phyloP scores from a whole-genome alignment of 257 asterid species.

The Striga asiatica region DNA sequence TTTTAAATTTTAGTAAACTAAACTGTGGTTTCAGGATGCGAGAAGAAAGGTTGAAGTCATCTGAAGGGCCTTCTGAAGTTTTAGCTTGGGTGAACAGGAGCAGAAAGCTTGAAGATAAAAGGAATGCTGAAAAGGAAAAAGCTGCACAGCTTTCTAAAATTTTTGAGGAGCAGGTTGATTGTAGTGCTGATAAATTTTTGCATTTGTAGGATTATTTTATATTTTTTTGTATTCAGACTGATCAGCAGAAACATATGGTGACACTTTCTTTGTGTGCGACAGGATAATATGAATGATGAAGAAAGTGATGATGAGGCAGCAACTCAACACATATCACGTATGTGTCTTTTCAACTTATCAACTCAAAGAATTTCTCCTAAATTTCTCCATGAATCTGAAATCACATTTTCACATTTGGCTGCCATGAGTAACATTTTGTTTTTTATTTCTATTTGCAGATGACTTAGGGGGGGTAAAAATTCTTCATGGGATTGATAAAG shows the following conservation, averaged over 20 bases:
- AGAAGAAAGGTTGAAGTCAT: constrained; percentile 65
- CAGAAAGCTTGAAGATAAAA: constrained; percentile 70
- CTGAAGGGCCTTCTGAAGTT: constrained; percentile 76
- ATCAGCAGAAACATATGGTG: background rate
- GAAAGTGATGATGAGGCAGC: constrained; percentile 70
- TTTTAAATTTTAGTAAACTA: background rate
- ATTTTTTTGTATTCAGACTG: constrained; percentile 2
- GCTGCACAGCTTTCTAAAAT: constrained; percentile 70
- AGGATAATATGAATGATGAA: constrained; percentile 75
- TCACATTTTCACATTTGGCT: no score
- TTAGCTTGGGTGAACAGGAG: constrained; percentile 72
- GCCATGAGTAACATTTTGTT: constrained; percentile 11
- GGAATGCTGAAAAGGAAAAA: constrained; percentile 61
- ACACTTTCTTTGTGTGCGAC: constrained; percentile 18
- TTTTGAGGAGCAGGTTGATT: constrained; percentile 85
- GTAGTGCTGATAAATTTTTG: constrained; percentile 8
- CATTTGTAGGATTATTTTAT: background rate
- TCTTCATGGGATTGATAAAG: constrained; percentile 90
- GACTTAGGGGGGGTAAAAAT: constrained; percentile 75
- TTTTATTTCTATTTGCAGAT: constrained; percentile 26
- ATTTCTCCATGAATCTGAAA: background rate
- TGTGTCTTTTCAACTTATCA: constrained; percentile 9
- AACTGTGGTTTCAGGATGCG: constrained; percentile 50
- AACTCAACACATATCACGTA: constrained; percentile 39
- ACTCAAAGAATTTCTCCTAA: background rate